Base-by-base conservation (phyloP, 257 asterid species). In the Petrea volubilis region DNA sequence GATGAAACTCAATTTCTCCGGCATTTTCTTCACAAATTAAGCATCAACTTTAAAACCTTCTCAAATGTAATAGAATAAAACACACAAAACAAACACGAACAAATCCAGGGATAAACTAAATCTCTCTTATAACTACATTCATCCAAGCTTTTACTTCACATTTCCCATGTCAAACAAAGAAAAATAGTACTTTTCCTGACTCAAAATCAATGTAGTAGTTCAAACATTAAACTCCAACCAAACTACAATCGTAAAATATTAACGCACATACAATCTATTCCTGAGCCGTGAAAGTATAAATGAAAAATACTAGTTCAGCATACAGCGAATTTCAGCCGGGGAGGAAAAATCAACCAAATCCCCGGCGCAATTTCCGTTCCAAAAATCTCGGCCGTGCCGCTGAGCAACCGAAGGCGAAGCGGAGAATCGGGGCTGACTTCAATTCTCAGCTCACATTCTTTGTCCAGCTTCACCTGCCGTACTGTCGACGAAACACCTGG, bases 341-440 rank as follows among this genome's bases (percentile, higher is more conserved):
- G 93, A 1, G 98, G 87, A 68, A 84, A 85, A 53, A 68, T 85
- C 52, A 95, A 53, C 97, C 96, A 88, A 71, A 89, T 88, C 83
- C 77, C 94, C 64, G 96, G 93, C 52, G 99, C 96, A 66, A 92
- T 73, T 81, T 95, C 99, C 9, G 98, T 92, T 61, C 99, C 98
- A 51, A 75, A 92, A 56, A 95, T 90, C 85, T 95, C 97, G 44
- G 97, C 96, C 18, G 86, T 80, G 71, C 99, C 99, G 59, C 34
- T 81, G 67, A 87, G 80, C 74, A 95, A 74, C 25, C 96, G 91
- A 25, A 95, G 90, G 70, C 98, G 96, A 58, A 95, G 86, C 52
- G 96, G 97, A 55, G 80, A 50, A 40, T 90, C 93, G 18, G 84
- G 86, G 33, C 86, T 84, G 34, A 92, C 96, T 84, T 95, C 99